Percentiles rank a stretch among this genome's conserved stretches.
These are phyloP conservation scores for Punica granatum DNA, from an alignment of 345 rosid genomes.

Conservation along the genomic window DNA sequence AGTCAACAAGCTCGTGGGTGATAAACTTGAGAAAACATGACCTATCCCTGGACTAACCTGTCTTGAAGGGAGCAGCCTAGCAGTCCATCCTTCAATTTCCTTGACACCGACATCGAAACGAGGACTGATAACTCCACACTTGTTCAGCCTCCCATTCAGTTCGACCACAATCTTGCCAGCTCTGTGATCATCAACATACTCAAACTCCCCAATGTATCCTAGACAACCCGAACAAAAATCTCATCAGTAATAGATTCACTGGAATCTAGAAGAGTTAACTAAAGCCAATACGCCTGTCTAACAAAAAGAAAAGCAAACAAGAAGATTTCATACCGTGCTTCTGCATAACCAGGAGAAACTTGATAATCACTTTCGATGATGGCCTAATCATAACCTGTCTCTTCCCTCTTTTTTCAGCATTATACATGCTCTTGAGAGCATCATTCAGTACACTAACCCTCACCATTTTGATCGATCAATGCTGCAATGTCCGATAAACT, in stretches of 20 bases:
- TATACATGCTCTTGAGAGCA: conserved; percentile 22
- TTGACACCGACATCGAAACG: conserved; percentile 20
- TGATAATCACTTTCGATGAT: conserved; percentile 16
- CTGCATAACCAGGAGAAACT: conserved; percentile 20
- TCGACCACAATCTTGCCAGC: conserved; percentile 21
- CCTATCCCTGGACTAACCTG: conserved; percentile 9
- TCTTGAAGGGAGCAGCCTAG: conserved; percentile 21
- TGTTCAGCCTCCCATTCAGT: conserved; percentile 18
- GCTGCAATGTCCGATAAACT: neutral
- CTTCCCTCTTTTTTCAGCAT: conserved; percentile 19
- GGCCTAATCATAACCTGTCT: conserved; percentile 21
- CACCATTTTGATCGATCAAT: conserved; percentile 15
- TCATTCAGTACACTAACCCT: conserved; percentile 21
- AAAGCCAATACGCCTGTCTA: too few species aligned
- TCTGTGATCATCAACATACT: conserved; percentile 16
- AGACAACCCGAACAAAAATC: neutral
- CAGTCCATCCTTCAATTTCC: conserved; percentile 22
- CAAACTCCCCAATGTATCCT: conserved; percentile 21
- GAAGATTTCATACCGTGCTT: conserved; percentile 15
- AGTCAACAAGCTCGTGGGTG: neutral
- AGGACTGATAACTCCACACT: conserved; percentile 22
- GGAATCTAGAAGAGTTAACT: neutral
- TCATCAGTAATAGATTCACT: neutral
- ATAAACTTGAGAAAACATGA: neutral
- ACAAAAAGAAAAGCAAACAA: neutral